Evolutionary conservation across 2,329 filamentous ascomycete species (phyloP).

Genomic region (Ceratocystis colombiana): DNA sequence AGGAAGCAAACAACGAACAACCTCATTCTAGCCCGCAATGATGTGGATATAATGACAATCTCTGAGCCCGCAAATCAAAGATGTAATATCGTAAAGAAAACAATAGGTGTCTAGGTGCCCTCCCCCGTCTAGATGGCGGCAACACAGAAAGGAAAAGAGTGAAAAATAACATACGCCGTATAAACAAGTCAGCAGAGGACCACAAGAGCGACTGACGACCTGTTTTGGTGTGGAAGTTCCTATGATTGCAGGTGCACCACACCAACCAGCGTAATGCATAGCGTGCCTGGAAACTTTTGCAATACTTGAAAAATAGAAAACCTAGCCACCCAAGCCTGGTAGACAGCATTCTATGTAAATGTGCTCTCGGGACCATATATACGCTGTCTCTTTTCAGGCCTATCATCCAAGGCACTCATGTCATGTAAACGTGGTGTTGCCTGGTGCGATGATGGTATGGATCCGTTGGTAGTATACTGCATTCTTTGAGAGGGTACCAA

Average conservation of each 20-base stretch:
- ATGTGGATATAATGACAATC: background rate
- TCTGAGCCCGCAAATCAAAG: background rate
- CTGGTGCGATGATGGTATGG: constrained; percentile 10
- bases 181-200: too few relatives aligned
- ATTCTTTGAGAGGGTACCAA: constrained; percentile 22
- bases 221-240: too few relatives aligned
- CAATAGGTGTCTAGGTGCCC: background rate
- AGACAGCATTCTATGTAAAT: constrained; percentile 7
- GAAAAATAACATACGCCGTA: too few relatives aligned
- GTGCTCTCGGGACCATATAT: constrained; percentile 23
- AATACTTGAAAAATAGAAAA: too few relatives aligned
- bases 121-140: background rate
- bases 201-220: too few relatives aligned
- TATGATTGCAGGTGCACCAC: too few relatives aligned
- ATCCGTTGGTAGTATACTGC: constrained; percentile 6
- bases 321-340: background rate
- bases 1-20: constrained; percentile 1
- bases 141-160: background rate
- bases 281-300: too few relatives aligned
- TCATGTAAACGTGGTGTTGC: constrained; percentile 16
- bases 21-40: background rate
- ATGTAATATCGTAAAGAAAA: background rate
- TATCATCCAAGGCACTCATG: constrained; percentile 9
- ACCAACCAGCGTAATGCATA: too few relatives aligned
- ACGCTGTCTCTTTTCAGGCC: constrained; percentile 24